Evolutionary conservation across 495 filamentous ascomycete genomes (phyloP).

Genomic region (Ascodesmis nigricans): DNA sequence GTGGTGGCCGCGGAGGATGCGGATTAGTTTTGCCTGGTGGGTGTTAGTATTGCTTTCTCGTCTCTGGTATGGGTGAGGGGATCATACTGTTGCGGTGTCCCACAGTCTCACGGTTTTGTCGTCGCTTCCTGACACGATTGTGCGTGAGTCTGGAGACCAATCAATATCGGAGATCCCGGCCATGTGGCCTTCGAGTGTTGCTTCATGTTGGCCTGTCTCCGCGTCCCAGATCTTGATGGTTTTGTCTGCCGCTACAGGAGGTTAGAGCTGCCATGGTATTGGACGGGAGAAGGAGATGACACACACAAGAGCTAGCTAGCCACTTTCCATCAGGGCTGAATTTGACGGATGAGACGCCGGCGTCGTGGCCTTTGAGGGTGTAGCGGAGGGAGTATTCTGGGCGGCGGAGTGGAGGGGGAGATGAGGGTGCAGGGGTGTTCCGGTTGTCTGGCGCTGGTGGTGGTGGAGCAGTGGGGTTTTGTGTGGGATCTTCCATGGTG

Average conservation of each 20-base stretch:
- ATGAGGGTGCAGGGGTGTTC: conserved; percentile 12
- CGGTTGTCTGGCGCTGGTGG: conserved; percentile 11
- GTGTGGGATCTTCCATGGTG: too few species aligned
- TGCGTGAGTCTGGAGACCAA: conserved; percentile 72
- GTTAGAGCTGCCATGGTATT: neutral
- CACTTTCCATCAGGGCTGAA: conserved; percentile 75
- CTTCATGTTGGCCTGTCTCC: conserved; percentile 47
- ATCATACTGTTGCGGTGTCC: conserved; percentile 53
- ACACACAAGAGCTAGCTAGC: conserved; percentile 67
- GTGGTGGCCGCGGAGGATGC: conserved; percentile 64
- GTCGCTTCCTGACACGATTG: conserved; percentile 75
- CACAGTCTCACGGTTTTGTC: conserved; percentile 90
- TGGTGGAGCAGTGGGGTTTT: neutral
- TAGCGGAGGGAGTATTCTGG: conserved; percentile 27
- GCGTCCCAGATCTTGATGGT: conserved; percentile 83
- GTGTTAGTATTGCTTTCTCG: conserved; percentile 2
- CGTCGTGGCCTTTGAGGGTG: conserved; percentile 50
- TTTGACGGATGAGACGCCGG: conserved; percentile 62
- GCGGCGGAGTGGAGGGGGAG: conserved; percentile 24
- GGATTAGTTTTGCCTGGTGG: conserved; percentile 6
- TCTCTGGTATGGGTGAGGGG: conserved; percentile 6
- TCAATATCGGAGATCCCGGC: conserved; percentile 76
- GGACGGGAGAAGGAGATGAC: neutral
- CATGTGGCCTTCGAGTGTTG: conserved; percentile 82
- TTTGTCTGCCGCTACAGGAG: conserved; percentile 47